A percentile compares a stretch with the other conserved stretches of the same genome.
Evolutionary conservation across 2,329 filamentous ascomycete genomes (phyloP).

Genomic region (Apiospora malaysiana): DNA sequence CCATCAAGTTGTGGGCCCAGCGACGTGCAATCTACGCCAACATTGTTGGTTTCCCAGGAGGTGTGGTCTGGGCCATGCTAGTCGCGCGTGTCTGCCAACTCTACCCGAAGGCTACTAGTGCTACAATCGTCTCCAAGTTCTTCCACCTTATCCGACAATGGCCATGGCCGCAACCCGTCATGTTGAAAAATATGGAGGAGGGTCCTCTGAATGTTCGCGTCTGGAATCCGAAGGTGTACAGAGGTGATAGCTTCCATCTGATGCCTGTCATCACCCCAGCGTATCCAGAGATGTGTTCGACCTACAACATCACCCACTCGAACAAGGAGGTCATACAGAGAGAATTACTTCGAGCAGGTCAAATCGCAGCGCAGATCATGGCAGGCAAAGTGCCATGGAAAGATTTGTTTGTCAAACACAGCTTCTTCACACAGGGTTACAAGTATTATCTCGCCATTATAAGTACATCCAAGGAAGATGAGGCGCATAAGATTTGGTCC

Average conservation of each 20-base stretch:
- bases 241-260: conserved; percentile 80
- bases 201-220: conserved; percentile 81
- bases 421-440: conserved; percentile 91
- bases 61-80: conserved; percentile 98
- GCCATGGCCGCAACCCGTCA: conserved; percentile 93
- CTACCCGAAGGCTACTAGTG: conserved; percentile 89
- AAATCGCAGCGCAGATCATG: conserved; percentile 82
- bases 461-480: conserved; percentile 80
- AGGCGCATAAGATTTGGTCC: conserved; percentile 85
- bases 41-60: conserved; percentile 94
- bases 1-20: conserved; percentile 96
- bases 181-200: conserved; percentile 86
- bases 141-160: conserved; percentile 90
- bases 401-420: conserved; percentile 86
- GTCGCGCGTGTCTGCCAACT: conserved; percentile 95
- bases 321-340: conserved; percentile 83
- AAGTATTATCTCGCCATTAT: conserved; percentile 95
- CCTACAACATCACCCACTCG: conserved; percentile 89
- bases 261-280: conserved; percentile 99
- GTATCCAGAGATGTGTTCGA: conserved; percentile 97
- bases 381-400: conserved; percentile 80
- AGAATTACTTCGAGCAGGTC: conserved; percentile 78
- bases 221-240: conserved; percentile 94
- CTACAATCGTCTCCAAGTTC: conserved; percentile 90
- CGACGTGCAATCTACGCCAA: conserved; percentile 93